phyloP scores from a whole-genome alignment of 2,329 filamentous ascomycete species.

The Mollisiaceae sp. region DNA sequence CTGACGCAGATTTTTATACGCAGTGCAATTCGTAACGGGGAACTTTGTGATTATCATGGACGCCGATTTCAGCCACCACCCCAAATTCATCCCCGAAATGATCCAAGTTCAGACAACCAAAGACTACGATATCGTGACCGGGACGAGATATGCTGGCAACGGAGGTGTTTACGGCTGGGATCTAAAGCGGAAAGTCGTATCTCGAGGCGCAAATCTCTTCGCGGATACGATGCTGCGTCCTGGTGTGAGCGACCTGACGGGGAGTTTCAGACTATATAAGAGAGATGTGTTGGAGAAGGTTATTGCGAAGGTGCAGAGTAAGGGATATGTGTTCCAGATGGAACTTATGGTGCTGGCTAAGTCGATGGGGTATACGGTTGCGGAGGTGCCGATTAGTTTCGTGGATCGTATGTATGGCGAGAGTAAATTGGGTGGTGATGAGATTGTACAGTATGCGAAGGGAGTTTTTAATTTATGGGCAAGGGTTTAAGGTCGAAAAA shows the following conservation, averaged over 20 bases:
- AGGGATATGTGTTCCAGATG: slow-evolving; percentile 99
- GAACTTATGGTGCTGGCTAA: slow-evolving; percentile 98
- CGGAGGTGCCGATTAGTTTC: slow-evolving; percentile 95
- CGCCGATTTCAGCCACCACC: slow-evolving; percentile 98
- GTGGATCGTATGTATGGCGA: slow-evolving; percentile 95
- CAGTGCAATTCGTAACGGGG: slow-evolving; percentile 86
- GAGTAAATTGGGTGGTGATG: slow-evolving; percentile 90
- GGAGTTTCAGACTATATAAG: slow-evolving; percentile 95
- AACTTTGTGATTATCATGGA: slow-evolving; percentile 99
- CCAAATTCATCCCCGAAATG: slow-evolving; percentile 98
- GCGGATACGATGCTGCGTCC: slow-evolving; percentile 93
- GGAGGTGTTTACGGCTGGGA: slow-evolving; percentile 97
- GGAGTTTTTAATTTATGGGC: too few species aligned
- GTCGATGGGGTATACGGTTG: slow-evolving; percentile 91
- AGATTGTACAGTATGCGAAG: slow-evolving; percentile 97
- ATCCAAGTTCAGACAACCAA: slow-evolving; percentile 64
- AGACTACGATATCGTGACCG: slow-evolving; percentile 95
- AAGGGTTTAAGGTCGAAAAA: too few species aligned
- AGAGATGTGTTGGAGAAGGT: slow-evolving; percentile 86
- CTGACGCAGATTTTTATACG: too few species aligned
- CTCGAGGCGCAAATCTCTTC: slow-evolving; percentile 89
- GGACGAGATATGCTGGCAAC: slow-evolving; percentile 88
- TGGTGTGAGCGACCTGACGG: slow-evolving; percentile 93
- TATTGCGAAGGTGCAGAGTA: slow-evolving; percentile 88
- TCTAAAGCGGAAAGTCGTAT: slow-evolving; percentile 84